Evolutionary conservation across 2,329 filamentous ascomycete species (phyloP), one percentile per base, ranked within the genome.

Genomic region (Rutstroemia sydowiana): DNA sequence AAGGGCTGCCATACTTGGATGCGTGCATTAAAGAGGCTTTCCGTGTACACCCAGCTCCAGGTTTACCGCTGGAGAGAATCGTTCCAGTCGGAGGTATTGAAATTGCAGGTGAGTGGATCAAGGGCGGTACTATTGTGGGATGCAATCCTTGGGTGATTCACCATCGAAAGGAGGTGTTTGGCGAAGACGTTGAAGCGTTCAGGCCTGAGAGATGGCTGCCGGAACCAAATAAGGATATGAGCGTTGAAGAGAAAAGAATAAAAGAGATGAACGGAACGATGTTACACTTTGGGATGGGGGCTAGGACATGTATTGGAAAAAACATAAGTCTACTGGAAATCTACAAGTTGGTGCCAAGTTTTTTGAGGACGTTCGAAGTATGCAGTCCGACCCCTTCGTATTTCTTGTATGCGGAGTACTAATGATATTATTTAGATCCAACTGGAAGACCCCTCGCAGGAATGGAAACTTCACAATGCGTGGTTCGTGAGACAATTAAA

Each of bases 11-110:
- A 0, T 93, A 91, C 65, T 78, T 93, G 5, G 85, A 90, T 61
- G 87, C 87, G 3, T 83, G 82, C 51, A 76, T 92, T 61, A 87
- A 91, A 63, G 88, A 93, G 66, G 79, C 84, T 4, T 87, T 91
- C 71, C 79, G 87, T 11, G 65, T 89, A 59, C 85, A 91, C 65
- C 87, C 88, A 0, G 85, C 87, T 0, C 77, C 84, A 0, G 87
- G 86, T 0, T 70, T 91, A 5, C 81, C 84, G 0, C 73, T 92
- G 40, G 87, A 92, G 67, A 78, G 88, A 54, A 73, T 91, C 42
- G 84, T 88, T 0, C 87, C 87, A 0, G 68, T 73, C 0, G 72
- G 77, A 18, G 85, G 85, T 9, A 73, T 76, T 21, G 77, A 82
- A 40, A 83, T 89, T 48, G 75, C 76, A 1, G 84, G 82, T 1